phyloP scores from a whole-genome alignment of 352 stramenopile species.

The Pythium aristosporum region DNA sequence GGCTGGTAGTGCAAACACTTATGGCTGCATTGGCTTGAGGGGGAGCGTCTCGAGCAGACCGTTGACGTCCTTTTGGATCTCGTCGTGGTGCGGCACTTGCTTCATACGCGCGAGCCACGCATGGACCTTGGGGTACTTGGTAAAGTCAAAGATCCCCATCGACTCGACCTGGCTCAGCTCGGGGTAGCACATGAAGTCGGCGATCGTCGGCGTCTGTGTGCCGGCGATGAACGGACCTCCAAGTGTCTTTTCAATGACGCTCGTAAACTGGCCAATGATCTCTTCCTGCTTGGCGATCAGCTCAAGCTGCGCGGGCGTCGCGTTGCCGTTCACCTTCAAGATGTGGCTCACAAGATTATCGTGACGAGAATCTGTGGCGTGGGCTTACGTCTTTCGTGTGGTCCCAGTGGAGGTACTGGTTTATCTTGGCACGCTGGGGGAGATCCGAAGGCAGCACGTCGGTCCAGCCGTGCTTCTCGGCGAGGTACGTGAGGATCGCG shows the following conservation, averaged over 20 bases:
- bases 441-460: constrained; percentile 46
- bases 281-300: constrained; percentile 18
- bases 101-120: constrained; percentile 24
- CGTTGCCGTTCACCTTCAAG: not conserved
- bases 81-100: constrained; percentile 39
- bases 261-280: constrained; percentile 12
- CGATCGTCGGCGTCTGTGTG: constrained; percentile 49
- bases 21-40: not conserved
- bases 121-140: constrained; percentile 20
- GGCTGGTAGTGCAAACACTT: too few species aligned
- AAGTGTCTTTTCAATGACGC: constrained; percentile 41
- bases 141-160: constrained; percentile 36
- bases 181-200: constrained; percentile 57
- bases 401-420: constrained; percentile 77
- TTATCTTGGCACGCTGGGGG: constrained; percentile 45
- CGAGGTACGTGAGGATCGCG: constrained; percentile 32
- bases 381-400: constrained; percentile 52
- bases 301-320: constrained; percentile 12
- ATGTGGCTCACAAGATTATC: constrained; percentile 10
- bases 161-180: constrained; percentile 64
- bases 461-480: constrained; percentile 49
- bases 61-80: constrained; percentile 34
- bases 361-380: constrained; percentile 34
- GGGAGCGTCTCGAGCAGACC: constrained; percentile 16
- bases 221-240: constrained; percentile 44